phyloP scores from a whole-genome alignment of 805 yeast genomes.

The Ogataea thermomethanolica region DNA sequence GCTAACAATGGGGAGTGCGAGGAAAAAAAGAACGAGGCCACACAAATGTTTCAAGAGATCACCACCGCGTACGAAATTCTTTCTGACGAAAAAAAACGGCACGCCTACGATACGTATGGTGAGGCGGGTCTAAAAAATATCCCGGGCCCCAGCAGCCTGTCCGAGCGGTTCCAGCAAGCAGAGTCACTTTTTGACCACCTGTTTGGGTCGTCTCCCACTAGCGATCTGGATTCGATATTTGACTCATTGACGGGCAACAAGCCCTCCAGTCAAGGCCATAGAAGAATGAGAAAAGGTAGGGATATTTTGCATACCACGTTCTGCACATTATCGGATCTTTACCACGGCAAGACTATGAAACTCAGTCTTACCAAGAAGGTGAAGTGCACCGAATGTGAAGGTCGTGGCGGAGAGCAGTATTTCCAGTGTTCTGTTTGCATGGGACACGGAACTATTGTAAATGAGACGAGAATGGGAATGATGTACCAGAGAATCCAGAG shows the following conservation, averaged over 20 bases:
- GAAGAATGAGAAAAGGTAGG: conserved; percentile 38
- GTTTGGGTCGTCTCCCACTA: conserved; percentile 3
- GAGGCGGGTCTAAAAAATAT: conserved; percentile 49
- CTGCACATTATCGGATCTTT: conserved; percentile 54
- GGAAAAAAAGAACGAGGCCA: conserved; percentile 47
- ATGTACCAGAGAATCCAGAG: conserved; percentile 41
- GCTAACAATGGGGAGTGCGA: conserved; percentile 71
- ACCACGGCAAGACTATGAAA: conserved; percentile 53
- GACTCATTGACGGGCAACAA: not conserved
- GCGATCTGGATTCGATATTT: conserved; percentile 2
- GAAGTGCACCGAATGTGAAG: conserved; percentile 49
- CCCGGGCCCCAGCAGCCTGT: not conserved
- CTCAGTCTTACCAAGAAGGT: conserved; percentile 50
- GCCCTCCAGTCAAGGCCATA: not conserved
- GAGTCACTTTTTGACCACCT: conserved; percentile 7
- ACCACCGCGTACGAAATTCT: conserved; percentile 94
- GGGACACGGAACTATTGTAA: conserved; percentile 42
- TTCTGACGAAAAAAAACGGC: conserved; percentile 75
- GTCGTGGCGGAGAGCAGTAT: conserved; percentile 43
- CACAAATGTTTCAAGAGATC: conserved; percentile 94
- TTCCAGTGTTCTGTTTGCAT: conserved; percentile 37
- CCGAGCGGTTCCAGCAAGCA: conserved; percentile 3
- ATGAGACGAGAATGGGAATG: conserved; percentile 43
- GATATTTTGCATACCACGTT: conserved; percentile 55
- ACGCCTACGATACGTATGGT: conserved; percentile 86